Percentiles rank a stretch among this genome's conserved stretches.
Evolutionary conservation across 805 yeast species (phyloP).

Genomic region (Lachancea nothofagi): DNA sequence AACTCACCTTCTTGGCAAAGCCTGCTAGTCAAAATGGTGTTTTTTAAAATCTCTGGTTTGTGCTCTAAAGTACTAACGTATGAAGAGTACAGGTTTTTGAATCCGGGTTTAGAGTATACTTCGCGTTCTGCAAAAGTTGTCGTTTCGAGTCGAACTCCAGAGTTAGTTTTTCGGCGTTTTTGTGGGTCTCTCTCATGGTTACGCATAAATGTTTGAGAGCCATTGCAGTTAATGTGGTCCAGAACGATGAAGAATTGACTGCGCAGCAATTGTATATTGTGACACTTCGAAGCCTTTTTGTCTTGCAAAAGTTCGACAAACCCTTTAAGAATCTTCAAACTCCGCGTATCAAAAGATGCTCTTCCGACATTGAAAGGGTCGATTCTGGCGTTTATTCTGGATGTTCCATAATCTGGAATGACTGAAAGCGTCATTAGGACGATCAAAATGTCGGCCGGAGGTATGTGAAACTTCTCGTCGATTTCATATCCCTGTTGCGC

Average conservation of each 20-base stretch:
- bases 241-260: slow-evolving; percentile 25
- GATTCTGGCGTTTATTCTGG: slow-evolving; percentile 19
- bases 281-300: slow-evolving; percentile 10
- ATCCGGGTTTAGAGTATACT: neutral
- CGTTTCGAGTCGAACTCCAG: slow-evolving; percentile 6
- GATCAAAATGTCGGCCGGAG: slow-evolving; percentile 33
- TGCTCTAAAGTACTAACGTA: slow-evolving; percentile 23
- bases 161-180: slow-evolving; percentile 15
- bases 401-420: slow-evolving; percentile 28
- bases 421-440: slow-evolving; percentile 37
- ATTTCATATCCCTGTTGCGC: slow-evolving; percentile 12
- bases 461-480: slow-evolving; percentile 17
- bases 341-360: slow-evolving; percentile 31
- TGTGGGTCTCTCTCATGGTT: slow-evolving; percentile 3
- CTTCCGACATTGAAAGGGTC: slow-evolving; percentile 28
- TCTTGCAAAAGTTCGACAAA: slow-evolving; percentile 21
- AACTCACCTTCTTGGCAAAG: slow-evolving; percentile 23
- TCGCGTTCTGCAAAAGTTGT: neutral
- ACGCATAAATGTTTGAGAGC: neutral
- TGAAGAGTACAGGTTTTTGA: slow-evolving; percentile 11
- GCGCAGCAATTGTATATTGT: slow-evolving; percentile 24
- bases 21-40: slow-evolving; percentile 15
- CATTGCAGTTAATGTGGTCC: neutral
- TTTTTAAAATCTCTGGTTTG: slow-evolving; percentile 18
- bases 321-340: slow-evolving; percentile 27